Conservation (phyloP, 2,329 filamentous ascomycete genomes). For the Cladosporium phlei region DNA sequence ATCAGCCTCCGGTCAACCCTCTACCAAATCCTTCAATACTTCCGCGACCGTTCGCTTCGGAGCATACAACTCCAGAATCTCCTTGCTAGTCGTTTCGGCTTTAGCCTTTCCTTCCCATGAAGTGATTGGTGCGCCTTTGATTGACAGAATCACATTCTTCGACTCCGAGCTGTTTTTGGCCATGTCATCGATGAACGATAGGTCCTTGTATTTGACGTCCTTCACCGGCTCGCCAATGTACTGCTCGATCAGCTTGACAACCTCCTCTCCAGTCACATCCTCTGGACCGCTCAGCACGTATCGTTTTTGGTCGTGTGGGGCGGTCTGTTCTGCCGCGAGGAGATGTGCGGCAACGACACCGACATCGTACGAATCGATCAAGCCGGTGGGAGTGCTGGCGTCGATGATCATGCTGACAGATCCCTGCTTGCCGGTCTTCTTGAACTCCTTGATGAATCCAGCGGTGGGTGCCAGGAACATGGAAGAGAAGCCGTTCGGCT, state of each 20-base stretch:
- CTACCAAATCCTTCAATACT: neutral
- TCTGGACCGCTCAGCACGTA: constrained; percentile 40
- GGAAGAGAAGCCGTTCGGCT: constrained; percentile 33
- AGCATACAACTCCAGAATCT: constrained; percentile 29
- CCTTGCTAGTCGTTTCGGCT: constrained; percentile 25
- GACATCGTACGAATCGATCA: constrained; percentile 28
- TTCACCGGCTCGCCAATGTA: constrained; percentile 28
- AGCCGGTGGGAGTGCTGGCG: constrained; percentile 29
- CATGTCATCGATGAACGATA: constrained; percentile 29
- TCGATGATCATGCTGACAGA: constrained; percentile 28
- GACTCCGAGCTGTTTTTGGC: constrained; percentile 8
- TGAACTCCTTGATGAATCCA: constrained; percentile 33
- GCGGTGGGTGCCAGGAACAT: constrained; percentile 24
- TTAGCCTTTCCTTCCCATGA: constrained; percentile 33
- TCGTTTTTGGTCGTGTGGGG: constrained; percentile 30
- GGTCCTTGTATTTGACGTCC: constrained; percentile 18
- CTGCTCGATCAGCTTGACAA: constrained; percentile 35
- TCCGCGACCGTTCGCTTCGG: constrained; percentile 26
- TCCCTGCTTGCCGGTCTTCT: constrained; percentile 31
- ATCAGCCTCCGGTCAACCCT: too few species aligned
- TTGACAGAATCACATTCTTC: constrained; percentile 29
- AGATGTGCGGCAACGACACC: constrained; percentile 36
- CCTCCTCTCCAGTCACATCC: constrained; percentile 35
- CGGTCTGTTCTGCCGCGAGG: constrained; percentile 27
- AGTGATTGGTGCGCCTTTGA: constrained; percentile 22